Evolutionary conservation across 2,329 filamentous ascomycete species (phyloP).

Genomic region (Chrysosporium queenslandicum): DNA sequence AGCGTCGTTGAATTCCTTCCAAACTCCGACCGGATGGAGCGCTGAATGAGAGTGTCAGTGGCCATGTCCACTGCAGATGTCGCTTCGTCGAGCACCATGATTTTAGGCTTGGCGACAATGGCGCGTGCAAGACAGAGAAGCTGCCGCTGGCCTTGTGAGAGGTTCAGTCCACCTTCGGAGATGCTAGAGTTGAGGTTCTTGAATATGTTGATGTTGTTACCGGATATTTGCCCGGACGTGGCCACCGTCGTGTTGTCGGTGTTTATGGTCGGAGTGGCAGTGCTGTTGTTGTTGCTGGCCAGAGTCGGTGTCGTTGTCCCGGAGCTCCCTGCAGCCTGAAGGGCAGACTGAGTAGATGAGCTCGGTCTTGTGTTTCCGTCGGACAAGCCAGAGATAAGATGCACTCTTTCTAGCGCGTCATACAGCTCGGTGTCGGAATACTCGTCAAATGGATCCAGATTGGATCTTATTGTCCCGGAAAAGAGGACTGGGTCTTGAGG

Average conservation of each 20-base stretch:
- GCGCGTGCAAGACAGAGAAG: constrained; percentile 64
- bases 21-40: constrained; percentile 62
- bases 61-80: constrained; percentile 70
- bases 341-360: not conserved
- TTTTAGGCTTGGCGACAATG: constrained; percentile 60
- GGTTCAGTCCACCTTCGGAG: constrained; percentile 61
- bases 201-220: constrained; percentile 50
- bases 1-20: constrained; percentile 51
- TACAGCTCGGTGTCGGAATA: constrained; percentile 59
- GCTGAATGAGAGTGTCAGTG: constrained; percentile 64
- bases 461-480: constrained; percentile 64
- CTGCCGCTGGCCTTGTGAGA: constrained; percentile 67
- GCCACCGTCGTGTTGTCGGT: constrained; percentile 29
- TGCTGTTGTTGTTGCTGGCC: constrained; percentile 16
- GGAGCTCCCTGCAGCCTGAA: not conserved
- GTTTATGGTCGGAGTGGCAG: constrained; percentile 15
- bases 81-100: constrained; percentile 73
- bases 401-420: constrained; percentile 60
- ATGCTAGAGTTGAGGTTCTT: constrained; percentile 52
- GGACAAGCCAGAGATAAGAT: constrained; percentile 46
- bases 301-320: constrained; percentile 17
- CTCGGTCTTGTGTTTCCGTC: constrained; percentile 10
- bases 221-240: constrained; percentile 23
- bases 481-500: constrained; percentile 76
- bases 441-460: constrained; percentile 66